Evolutionary conservation across 2,329 filamentous ascomycete species (phyloP), one percentile per base, ranked within the genome.

Genomic region (Colletotrichum plurivorum): DNA sequence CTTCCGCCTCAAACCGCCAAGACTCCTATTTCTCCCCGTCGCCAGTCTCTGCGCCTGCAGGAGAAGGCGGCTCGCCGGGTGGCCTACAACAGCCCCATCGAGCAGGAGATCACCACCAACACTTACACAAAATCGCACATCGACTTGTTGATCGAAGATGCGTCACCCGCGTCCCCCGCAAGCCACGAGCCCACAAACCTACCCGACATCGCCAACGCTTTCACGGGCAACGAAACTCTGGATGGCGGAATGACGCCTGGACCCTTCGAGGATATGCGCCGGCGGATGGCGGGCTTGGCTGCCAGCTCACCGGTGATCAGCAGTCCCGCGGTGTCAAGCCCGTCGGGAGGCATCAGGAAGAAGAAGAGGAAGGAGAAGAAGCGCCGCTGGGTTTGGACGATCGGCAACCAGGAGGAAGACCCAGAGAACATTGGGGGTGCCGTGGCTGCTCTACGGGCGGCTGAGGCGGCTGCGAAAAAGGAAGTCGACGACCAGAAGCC

Each of bases 371-470:
- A 82, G 75, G 89, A 91, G 72, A 90, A 89, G 83, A 90, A 87
- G 78, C 82, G 89, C 13, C 85, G 85, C 51, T 91, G 89, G 89
- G 87, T 89, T 43, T 91, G 89, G 89, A 91, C 89, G 1, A 90
- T 92, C 52, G 87, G 85, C 3, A 84, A 85, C 67, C 86, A 87
- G 1, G 84, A 83, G 2, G 79, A 84, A 15, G 80, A 82, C 15
- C 80, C 83, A 55, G 80, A 82, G 63, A 79, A 81, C 39, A 76
- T 84, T 5, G 82, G 81, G 43, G 83, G 81, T 1, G 82, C 83
- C 2, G 77, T 84, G 20, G 78, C 81, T 15, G 83, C 83, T 7
- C 71, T 83, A 5, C 77, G 80, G 18, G 79, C 77, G 12, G 76
- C 76, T 16, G 78, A 79, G 59, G 72, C 76, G 16, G 76, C 78